phyloP scores from a whole-genome alignment of 352 stramenopile species.

The Nothophytophthora sp. region DNA sequence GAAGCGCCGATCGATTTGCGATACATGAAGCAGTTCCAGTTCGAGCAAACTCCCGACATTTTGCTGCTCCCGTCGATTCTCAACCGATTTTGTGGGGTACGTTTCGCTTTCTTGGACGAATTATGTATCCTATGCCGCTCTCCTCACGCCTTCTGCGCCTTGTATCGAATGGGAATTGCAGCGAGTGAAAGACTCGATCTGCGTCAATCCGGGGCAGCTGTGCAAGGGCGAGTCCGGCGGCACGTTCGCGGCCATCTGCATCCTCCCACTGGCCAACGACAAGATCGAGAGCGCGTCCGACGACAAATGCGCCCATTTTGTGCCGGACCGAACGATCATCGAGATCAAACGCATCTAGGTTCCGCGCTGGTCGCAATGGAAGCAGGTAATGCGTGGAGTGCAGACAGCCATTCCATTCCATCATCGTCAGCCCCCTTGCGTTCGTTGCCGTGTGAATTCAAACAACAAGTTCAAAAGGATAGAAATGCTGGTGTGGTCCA shows the following conservation, averaged over 20 bases:
- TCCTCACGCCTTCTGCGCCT: not conserved
- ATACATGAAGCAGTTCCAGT: slow-evolving; percentile 91
- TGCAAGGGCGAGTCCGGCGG: slow-evolving; percentile 93
- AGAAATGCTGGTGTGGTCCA: too few species aligned
- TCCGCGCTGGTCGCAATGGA: not conserved
- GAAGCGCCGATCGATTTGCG: slow-evolving; percentile 91
- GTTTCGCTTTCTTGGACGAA: slow-evolving; percentile 12
- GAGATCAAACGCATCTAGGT: slow-evolving; percentile 92
- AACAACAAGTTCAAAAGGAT: too few species aligned
- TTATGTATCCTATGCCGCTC: not conserved
- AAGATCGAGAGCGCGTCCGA: slow-evolving; percentile 48
- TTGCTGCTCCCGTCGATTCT: slow-evolving; percentile 96
- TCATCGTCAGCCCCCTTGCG: too few species aligned
- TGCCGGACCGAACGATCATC: slow-evolving; percentile 88
- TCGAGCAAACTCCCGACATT: slow-evolving; percentile 94
- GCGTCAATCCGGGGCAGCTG: slow-evolving; percentile 95
- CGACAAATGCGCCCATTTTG: slow-evolving; percentile 62
- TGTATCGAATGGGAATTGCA: slow-evolving; percentile 43
- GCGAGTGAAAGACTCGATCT: slow-evolving; percentile 90
- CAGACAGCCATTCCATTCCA: too few species aligned
- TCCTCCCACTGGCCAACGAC: slow-evolving; percentile 90
- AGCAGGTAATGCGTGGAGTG: too few species aligned
- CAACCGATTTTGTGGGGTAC: slow-evolving; percentile 86
- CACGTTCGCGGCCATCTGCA: slow-evolving; percentile 92
- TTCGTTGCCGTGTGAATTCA: too few species aligned